Evolutionary conservation across 2,329 filamentous ascomycete species (phyloP), one percentile per base, ranked within the genome.

Genomic region (Pyrenophora tritici-repentis): DNA sequence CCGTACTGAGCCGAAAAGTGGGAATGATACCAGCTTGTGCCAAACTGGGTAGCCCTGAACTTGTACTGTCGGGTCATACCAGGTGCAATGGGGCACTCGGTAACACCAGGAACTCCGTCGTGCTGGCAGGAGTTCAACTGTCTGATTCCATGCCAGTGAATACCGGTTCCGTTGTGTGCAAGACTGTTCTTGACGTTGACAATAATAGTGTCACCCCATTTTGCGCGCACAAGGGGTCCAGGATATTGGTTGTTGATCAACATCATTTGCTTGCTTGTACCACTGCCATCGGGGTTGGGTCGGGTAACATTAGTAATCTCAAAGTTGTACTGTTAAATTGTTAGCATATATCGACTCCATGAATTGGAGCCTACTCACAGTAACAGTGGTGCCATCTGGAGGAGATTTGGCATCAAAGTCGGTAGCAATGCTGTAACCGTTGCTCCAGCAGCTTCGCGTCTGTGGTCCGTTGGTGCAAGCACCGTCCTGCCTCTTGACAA

Each of bases 81-180:
- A 0, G 87, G 86, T 3, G 85, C 76, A 53, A 89, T 84, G 1
- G 87, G 86, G 57, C 87, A 90, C 68, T 90, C 86, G 20, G 52
- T 59, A 20, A 62, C 42, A 37, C 78, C 78, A 22, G 73, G 73
- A 3, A 86, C 83, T 46, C 85, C 85, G 57, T 87, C 85, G 43
- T 81, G 75, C 49, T 80, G 73, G 61, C 72, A 58, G 62, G 63
- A 56, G 48, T 68, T 66, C 33, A 67, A 44, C 42, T 69, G 66
- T 31, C 76, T 68, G 20, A 81, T 65, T 26, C 80, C 80, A 53
- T 83, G 80, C 76, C 76, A 82, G 55, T 82, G 79, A 14, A 82
- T 76, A 6, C 75, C 69, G 9, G 79, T 82, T 26, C 79, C 80
- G 42, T 81, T 79, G 45, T 79, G 61, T 38, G 58, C 47, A 33